A percentile compares a stretch with the other conserved stretches of the same genome.
phyloP scores from a whole-genome alignment of 495 filamentous ascomycete species.

The Corynascus novoguineensis region DNA sequence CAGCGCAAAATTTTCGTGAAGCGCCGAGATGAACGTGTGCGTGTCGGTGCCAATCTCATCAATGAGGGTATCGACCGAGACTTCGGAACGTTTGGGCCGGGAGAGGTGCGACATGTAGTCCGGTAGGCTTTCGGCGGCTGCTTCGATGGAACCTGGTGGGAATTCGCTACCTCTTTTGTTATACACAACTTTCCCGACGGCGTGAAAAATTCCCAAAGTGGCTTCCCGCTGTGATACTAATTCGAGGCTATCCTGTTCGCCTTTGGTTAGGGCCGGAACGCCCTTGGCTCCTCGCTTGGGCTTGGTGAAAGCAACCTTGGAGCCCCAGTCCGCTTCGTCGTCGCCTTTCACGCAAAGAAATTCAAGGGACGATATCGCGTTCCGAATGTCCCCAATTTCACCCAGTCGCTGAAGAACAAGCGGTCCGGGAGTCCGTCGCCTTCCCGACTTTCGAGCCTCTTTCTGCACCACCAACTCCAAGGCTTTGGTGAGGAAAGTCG shows the following conservation, averaged over 20 bases:
- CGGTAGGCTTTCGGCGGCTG: constrained; percentile 48
- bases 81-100: constrained; percentile 62
- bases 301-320: constrained; percentile 57
- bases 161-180: constrained; percentile 72
- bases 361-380: constrained; percentile 81
- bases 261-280: constrained; percentile 54
- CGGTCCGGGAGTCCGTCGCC: constrained; percentile 62
- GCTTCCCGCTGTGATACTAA: constrained; percentile 78
- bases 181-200: constrained; percentile 89
- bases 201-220: constrained; percentile 89
- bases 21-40: constrained; percentile 78
- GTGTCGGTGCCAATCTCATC: constrained; percentile 88
- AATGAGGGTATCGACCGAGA: constrained; percentile 66
- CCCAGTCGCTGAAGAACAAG: constrained; percentile 67
- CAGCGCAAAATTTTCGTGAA: constrained; percentile 90
- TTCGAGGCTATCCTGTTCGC: constrained; percentile 66
- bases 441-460: constrained; percentile 65
- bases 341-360: constrained; percentile 80
- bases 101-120: constrained; percentile 55
- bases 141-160: constrained; percentile 25
- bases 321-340: constrained; percentile 59
- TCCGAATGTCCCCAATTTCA: constrained; percentile 85
- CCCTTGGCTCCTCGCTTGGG: constrained; percentile 53
- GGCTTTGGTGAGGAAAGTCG: constrained; percentile 79
- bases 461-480: constrained; percentile 73